These are phyloP conservation scores for Gleditsia sinensis DNA, from an alignment of 306 rosid genomes.

Conservation along the genomic window DNA sequence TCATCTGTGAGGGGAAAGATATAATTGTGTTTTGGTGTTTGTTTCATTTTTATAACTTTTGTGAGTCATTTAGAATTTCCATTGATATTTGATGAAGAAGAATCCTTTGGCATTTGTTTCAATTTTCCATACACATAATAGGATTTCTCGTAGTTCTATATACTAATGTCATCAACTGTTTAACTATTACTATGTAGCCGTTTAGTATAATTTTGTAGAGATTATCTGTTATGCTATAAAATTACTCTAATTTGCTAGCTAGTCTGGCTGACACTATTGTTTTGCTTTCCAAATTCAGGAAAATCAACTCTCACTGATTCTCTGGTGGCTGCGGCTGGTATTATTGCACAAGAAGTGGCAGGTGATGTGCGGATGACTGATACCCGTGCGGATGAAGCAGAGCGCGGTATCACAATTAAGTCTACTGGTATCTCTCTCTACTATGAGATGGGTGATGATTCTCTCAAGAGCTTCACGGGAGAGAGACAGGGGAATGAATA, in stretches of 20 bases:
- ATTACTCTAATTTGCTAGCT: neutral
- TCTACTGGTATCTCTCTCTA: constrained; percentile 92
- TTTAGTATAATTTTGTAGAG: neutral
- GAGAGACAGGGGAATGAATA: constrained; percentile 77
- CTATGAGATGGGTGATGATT: constrained; percentile 64
- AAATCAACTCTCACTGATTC: constrained; percentile 88
- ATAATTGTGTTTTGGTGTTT: neutral
- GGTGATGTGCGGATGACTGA: constrained; percentile 96
- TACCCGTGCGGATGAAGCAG: constrained; percentile 93
- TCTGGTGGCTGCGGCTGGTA: constrained; percentile 93
- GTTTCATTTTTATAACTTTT: too few species aligned
- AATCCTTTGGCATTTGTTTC: neutral
- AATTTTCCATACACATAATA: neutral
- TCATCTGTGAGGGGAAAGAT: too few species aligned
- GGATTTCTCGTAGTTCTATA: neutral
- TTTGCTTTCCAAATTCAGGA: constrained; percentile 38
- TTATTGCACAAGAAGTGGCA: constrained; percentile 85
- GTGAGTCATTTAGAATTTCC: neutral
- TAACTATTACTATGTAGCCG: neutral
- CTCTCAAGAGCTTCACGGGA: constrained; percentile 65
- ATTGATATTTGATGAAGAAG: neutral
- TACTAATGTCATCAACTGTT: neutral
- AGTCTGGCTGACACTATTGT: neutral
- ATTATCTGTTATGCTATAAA: neutral
- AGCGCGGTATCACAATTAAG: constrained; percentile 90